Evolutionary conservation across 257 asterid genomes (phyloP), one percentile per base, ranked within the genome.

Genomic region (Solanum rostratum): DNA sequence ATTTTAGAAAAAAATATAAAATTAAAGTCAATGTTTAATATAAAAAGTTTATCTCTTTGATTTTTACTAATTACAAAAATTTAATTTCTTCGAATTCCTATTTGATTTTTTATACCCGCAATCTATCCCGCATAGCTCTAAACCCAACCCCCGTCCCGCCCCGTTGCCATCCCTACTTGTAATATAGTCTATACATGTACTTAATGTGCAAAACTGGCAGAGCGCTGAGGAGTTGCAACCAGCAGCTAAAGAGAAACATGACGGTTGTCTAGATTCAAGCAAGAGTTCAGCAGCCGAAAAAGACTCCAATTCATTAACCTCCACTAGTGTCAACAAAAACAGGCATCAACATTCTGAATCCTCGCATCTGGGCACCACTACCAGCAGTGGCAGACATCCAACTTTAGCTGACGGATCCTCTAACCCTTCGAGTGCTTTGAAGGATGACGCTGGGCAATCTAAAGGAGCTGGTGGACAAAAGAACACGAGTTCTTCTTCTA

Each of bases 221-320:
- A 79, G 87, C 83, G 86, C 84, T 33, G 91, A 91, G 60, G 90
- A 84, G 78, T 80, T 68, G 59, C 88, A 86, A 73, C 66, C 83
- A 45, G 15, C 37, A 62, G 81, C 70, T n/a, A 89, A 84, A 86
- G 87, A 88, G 41, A 53, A 84, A 81, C 69, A 84, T 41, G 88
- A 88, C 45, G 68, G 62, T 1, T 71, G 14, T 85, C 66, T 46
- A 84, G 65, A 84, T 85, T 62, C 84, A 83, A 81, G 82, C 60
- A 10, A 54, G 82, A 66, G 85, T 79, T 83, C 85, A 54, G 70
- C 84, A 27, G 84, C 84, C 49, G 88, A 82, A 84, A 84, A 76
- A 73, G 87, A 81, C 87, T 22, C 55, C 60, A 84, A 62, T 54
- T 80, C 88, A 33, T 80, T 87, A 66, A 59, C 87, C 19, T 81